phyloP scores from a whole-genome alignment of 495 filamentous ascomycete genomes.

The Aspergillus panamensis region DNA sequence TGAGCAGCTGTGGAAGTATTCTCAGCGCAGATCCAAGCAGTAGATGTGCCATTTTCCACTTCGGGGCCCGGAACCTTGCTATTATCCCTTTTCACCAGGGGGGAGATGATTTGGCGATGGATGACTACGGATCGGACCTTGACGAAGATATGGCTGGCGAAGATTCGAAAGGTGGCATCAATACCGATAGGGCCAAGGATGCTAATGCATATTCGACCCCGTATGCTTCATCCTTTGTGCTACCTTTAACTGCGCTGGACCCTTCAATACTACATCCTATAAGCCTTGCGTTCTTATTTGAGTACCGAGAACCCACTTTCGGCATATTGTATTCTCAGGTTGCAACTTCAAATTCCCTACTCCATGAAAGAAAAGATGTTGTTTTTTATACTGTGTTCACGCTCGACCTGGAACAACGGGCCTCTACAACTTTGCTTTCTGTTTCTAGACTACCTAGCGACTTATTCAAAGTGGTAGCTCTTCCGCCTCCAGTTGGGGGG shows the following conservation, averaged over 20 bases:
- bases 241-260: constrained; percentile 81
- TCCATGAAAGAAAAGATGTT: constrained; percentile 76
- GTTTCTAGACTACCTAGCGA: constrained; percentile 84
- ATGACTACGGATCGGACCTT: constrained; percentile 78
- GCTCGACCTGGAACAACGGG: constrained; percentile 87
- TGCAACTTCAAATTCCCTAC: constrained; percentile 65
- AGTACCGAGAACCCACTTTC: constrained; percentile 96
- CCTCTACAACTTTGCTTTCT: constrained; percentile 88
- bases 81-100: constrained; percentile 87
- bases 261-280: constrained; percentile 81
- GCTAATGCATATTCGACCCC: constrained; percentile 61
- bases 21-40: constrained; percentile 87
- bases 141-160: constrained; percentile 48
- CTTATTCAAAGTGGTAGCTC: constrained; percentile 75
- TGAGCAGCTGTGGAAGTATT: constrained; percentile 68
- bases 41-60: constrained; percentile 89
- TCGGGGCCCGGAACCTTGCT: constrained; percentile 81
- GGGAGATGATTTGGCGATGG: constrained; percentile 86
- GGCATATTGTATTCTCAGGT: constrained; percentile 80
- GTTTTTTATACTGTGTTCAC: constrained; percentile 91
- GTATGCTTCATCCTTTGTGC: constrained; percentile 86
- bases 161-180: constrained; percentile 8
- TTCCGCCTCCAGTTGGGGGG: constrained; percentile 84
- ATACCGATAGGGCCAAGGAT: constrained; percentile 46
- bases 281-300: constrained; percentile 88